A percentile compares a stretch with the other conserved stretches of the same genome.
These are phyloP conservation scores for Nowakowskiella sp. DNA, from an alignment of 192 early-diverging fungal species.

Conservation along the genomic window DNA sequence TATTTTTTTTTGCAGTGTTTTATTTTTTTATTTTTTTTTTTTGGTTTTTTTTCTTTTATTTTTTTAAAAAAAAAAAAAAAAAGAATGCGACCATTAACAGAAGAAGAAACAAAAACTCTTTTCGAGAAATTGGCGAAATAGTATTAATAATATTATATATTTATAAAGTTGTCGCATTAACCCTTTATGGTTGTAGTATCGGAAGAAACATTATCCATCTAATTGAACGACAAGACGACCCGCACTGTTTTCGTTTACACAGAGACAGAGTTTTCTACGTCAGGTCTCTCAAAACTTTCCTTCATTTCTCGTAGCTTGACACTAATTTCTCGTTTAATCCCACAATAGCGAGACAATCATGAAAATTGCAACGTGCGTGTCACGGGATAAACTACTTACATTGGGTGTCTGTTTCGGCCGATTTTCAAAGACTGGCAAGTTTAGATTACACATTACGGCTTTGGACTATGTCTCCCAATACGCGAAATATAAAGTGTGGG, in stretches of 20 bases:
- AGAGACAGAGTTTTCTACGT: conserved; percentile 96
- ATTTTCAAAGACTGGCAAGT: conserved; percentile 96
- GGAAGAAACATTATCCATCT: conserved; percentile 92
- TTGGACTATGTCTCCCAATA: conserved; percentile 91
- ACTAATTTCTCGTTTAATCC: background rate
- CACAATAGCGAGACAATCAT: conserved; percentile 74
- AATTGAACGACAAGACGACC: conserved; percentile 92
- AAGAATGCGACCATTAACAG: conserved; percentile 90
- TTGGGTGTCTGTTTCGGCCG: conserved; percentile 98
- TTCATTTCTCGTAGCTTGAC: background rate
- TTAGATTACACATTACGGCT: conserved; percentile 88
- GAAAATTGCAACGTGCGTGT: conserved; percentile 74
- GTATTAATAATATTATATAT: conserved; percentile 36
- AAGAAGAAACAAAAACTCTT: conserved; percentile 93
- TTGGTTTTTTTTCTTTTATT: too few species aligned
- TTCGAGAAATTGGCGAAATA: conserved; percentile 99
- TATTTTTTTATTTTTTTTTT: conserved; percentile 10
- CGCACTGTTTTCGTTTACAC: conserved; percentile 93
- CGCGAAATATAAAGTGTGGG: conserved; percentile 98
- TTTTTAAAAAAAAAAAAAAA: background rate
- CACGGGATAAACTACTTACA: conserved; percentile 78
- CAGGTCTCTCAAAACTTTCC: conserved; percentile 38
- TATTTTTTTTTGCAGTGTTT: too few species aligned
- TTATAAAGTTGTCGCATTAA: background rate
- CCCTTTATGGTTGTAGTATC: conserved; percentile 45